phyloP scores from a whole-genome alignment of 495 filamentous ascomycete genomes.

The Letharia lupina region DNA sequence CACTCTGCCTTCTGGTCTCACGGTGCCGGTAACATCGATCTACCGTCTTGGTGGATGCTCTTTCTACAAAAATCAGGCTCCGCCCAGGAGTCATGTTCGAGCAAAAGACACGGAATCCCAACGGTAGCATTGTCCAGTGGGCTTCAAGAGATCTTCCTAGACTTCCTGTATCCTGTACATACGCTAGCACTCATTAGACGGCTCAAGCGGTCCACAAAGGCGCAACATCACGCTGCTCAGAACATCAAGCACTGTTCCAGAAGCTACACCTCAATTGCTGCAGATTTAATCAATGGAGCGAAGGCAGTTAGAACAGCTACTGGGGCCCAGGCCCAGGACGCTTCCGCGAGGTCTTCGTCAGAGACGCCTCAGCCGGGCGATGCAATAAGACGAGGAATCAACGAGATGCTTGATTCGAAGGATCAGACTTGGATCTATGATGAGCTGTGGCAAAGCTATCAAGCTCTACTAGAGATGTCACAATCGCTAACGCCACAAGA shows the following conservation, averaged over 20 bases:
- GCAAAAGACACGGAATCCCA: background rate
- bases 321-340: background rate
- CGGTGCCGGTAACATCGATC: constrained; percentile 49
- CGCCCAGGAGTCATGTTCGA: background rate
- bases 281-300: constrained; percentile 12
- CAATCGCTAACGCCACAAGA: constrained; percentile 14
- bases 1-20: constrained; percentile 62
- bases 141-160: constrained; percentile 37
- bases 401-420: constrained; percentile 22
- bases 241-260: constrained; percentile 25
- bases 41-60: constrained; percentile 40
- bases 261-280: constrained; percentile 29
- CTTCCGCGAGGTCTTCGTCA: background rate
- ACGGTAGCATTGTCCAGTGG: constrained; percentile 2
- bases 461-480: constrained; percentile 19
- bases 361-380: constrained; percentile 5
- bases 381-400: constrained; percentile 5
- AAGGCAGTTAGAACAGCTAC: background rate
- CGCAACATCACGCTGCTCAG: constrained; percentile 21
- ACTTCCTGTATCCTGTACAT: constrained; percentile 54
- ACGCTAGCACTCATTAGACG: constrained; percentile 43
- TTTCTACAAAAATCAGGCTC: constrained; percentile 27
- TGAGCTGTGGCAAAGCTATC: constrained; percentile 30
- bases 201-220: constrained; percentile 16
- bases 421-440: constrained; percentile 22